Conservation (phyloP, 257 asterid genomes). For the Solanum tacnaense region DNA sequence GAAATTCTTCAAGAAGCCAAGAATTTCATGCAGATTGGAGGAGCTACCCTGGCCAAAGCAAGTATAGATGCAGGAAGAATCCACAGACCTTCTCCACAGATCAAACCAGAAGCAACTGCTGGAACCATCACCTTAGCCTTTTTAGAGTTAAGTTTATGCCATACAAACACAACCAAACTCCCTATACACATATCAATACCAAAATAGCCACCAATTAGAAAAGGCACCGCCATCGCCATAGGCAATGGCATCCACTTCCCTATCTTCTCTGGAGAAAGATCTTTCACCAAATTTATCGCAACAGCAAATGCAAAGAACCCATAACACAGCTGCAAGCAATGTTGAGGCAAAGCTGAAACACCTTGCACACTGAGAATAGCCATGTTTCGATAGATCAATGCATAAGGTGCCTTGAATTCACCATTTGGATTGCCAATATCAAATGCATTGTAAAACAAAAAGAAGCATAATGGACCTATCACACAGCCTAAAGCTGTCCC, state of each 20-base stretch:
- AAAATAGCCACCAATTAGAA: slow-evolving; percentile 59
- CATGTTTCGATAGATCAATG: slow-evolving; percentile 61
- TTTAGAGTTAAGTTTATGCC: slow-evolving; percentile 36
- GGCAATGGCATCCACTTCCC: slow-evolving; percentile 83
- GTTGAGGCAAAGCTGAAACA: slow-evolving; percentile 65
- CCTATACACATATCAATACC: slow-evolving; percentile 92
- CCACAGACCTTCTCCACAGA: slow-evolving; percentile 91
- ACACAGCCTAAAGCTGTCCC: slow-evolving; percentile 66
- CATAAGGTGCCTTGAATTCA: slow-evolving; percentile 79
- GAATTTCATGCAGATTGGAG: slow-evolving; percentile 84
- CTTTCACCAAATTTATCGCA: slow-evolving; percentile 39
- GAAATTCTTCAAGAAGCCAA: slow-evolving; percentile 20
- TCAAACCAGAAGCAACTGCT: slow-evolving; percentile 76
- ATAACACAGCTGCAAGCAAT: slow-evolving; percentile 67
- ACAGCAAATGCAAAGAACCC: slow-evolving; percentile 64
- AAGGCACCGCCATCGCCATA: slow-evolving; percentile 83
- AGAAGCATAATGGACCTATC: slow-evolving; percentile 51
- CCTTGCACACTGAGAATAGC: slow-evolving; percentile 82
- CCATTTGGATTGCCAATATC: slow-evolving; percentile 80
- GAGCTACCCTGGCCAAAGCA: slow-evolving; percentile 55
- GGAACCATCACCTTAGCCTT: slow-evolving; percentile 64
- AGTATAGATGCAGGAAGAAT: slow-evolving; percentile 65
- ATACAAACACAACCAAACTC: slow-evolving; percentile 45
- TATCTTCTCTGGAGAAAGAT: slow-evolving; percentile 32
- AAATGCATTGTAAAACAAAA: slow-evolving; percentile 59